A percentile compares a stretch with the other conserved stretches of the same genome.
These are phyloP conservation scores for Fusarium veterinarium DNA, from an alignment of 2,329 filamentous ascomycete genomes.

Conservation along the genomic window DNA sequence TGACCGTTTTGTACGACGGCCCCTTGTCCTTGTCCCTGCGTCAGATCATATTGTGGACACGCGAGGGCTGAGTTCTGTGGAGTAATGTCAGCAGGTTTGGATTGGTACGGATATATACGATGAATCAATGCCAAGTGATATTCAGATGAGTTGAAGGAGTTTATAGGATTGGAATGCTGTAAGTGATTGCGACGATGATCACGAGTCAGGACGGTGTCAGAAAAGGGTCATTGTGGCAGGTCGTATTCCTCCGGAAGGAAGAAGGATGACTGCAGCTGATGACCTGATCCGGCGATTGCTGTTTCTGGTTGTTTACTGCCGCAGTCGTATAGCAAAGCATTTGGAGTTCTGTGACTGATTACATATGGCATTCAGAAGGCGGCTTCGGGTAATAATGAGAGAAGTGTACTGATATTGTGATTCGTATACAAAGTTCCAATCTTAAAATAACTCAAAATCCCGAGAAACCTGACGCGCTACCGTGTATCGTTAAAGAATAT, in stretches of 20 bases:
- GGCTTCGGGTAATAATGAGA: background rate
- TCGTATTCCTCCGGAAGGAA: background rate
- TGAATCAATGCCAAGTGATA: background rate
- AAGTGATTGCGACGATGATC: background rate
- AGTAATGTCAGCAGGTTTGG: background rate
- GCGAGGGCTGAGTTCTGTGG: background rate
- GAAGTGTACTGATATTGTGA: background rate
- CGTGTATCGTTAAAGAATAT: background rate
- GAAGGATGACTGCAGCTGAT: background rate
- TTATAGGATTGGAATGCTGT: background rate
- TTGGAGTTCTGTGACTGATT: rapidly evolving
- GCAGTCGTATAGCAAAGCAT: background rate
- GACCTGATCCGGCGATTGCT: background rate
- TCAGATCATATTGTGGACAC: background rate
- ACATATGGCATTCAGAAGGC: rapidly evolving
- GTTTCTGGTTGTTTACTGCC: background rate
- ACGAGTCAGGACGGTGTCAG: background rate
- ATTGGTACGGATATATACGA: background rate
- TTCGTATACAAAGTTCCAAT: background rate
- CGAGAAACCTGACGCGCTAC: no score
- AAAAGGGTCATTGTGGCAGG: background rate
- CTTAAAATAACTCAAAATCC: background rate
- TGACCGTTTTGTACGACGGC: background rate
- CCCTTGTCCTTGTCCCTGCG: background rate
- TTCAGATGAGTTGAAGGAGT: background rate